A percentile compares a stretch with the other conserved stretches of the same genome.
These are phyloP conservation scores for Rhodotorula sp. DNA, from an alignment of 1,284 basidiomycete species.

Conservation along the genomic window DNA sequence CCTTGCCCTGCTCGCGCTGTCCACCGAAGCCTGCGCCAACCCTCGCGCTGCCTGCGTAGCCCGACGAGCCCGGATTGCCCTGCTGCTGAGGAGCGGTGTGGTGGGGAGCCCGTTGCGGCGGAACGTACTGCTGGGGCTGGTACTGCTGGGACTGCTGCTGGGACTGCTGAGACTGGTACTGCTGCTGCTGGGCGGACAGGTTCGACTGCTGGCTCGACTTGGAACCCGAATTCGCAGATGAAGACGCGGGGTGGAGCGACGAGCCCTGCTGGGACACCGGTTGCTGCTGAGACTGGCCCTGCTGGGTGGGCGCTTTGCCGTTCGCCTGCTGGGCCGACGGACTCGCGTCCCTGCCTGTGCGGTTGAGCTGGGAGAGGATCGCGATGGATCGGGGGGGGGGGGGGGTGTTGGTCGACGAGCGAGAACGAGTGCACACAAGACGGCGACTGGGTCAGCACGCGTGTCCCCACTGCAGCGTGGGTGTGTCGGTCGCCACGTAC, in stretches of 20 bases:
- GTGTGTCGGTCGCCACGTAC: background rate
- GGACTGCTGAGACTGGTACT: background rate
- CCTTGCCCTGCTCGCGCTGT: conserved; percentile 25
- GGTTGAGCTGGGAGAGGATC: conserved; percentile 24
- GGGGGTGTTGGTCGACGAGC: background rate
- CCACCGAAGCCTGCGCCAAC: background rate
- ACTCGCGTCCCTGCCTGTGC: conserved; percentile 15
- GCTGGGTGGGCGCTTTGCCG: conserved; percentile 8
- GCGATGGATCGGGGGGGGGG: conserved; percentile 24
- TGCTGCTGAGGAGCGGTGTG: conserved; percentile 9
- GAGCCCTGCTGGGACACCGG: background rate
- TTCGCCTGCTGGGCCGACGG: conserved; percentile 17
- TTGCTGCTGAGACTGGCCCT: background rate
- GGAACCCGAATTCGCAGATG: conserved; percentile 3
- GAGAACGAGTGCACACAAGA: background rate
- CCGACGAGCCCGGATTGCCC: background rate
- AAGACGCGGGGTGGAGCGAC: background rate
- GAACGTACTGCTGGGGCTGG: background rate
- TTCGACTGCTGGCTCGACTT: background rate
- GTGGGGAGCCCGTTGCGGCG: background rate
- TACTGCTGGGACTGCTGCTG: background rate
- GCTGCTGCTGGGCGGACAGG: background rate
- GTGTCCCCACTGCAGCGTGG: background rate
- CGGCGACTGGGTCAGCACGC: background rate
- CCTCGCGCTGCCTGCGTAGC: no score